Conservation (phyloP, 106 monocot species). For the Dioscorea zingiberensis region DNA sequence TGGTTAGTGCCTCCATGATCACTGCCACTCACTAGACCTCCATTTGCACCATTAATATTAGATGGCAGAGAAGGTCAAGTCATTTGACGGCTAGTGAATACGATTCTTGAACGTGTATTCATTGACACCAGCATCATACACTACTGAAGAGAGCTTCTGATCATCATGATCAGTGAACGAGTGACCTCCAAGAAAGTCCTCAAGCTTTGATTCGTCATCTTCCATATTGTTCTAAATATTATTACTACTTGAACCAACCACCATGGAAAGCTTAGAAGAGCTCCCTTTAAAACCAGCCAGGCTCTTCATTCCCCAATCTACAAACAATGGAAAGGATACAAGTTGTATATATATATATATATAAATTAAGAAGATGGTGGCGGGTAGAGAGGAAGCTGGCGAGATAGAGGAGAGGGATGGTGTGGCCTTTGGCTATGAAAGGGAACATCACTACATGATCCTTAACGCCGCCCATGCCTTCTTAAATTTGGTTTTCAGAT, state of each 20-base stretch:
- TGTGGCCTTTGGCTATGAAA: too few relatives aligned
- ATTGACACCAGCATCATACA: conserved; percentile 4
- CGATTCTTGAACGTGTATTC: conserved; percentile 51
- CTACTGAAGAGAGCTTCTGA: conserved; percentile 3
- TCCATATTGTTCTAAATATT: conserved; percentile 16
- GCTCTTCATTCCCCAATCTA: conserved; percentile 81
- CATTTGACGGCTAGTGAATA: conserved; percentile 32
- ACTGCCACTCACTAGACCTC: not conserved
- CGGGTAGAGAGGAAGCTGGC: too few relatives aligned
- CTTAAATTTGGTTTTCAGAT: too few relatives aligned
- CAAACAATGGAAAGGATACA: too few relatives aligned
- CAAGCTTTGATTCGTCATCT: conserved; percentile 68
- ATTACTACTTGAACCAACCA: conserved; percentile 60
- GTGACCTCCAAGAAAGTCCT: conserved; percentile 82
- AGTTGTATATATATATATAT: not conserved
- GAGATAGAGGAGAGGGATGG: too few relatives aligned
- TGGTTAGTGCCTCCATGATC: not conserved
- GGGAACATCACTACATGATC: too few relatives aligned
- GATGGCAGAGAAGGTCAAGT: conserved; percentile 9
- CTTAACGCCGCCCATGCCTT: too few relatives aligned
- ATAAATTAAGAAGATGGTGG: too few relatives aligned
- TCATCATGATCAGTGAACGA: conserved; percentile 50
- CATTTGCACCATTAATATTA: not conserved
- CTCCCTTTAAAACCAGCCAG: conserved; percentile 51
- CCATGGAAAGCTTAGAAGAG: conserved; percentile 83